Percentiles rank a stretch among this genome's conserved stretches.
phyloP scores from a whole-genome alignment of 1,284 basidiomycete genomes.

The Pseudozyma tsukubaensis region DNA sequence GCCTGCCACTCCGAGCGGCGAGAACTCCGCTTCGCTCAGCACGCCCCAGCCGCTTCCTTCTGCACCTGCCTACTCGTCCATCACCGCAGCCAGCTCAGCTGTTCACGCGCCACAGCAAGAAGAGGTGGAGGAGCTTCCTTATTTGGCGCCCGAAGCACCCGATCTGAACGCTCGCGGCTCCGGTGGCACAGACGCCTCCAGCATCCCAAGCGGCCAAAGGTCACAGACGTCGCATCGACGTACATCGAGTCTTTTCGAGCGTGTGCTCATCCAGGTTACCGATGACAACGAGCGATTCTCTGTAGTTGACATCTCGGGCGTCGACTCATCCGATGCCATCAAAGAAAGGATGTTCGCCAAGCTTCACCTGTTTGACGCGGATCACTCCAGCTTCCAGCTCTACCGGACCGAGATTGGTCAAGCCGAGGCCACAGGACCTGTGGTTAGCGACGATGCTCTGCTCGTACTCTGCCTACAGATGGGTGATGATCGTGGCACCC shows the following conservation, averaged over 20 bases:
- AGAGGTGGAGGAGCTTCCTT: slow-evolving; percentile 40
- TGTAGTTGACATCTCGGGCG: slow-evolving; percentile 66
- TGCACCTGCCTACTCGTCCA: slow-evolving; percentile 27
- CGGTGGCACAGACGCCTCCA: slow-evolving; percentile 12
- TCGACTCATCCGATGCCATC: slow-evolving; percentile 62
- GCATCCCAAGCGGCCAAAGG: slow-evolving; percentile 14
- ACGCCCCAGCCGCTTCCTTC: slow-evolving; percentile 33
- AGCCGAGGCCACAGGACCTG: slow-evolving; percentile 53
- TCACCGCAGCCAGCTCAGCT: background rate
- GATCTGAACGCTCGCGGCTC: background rate
- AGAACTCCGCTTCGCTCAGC: slow-evolving; percentile 16
- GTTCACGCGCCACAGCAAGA: slow-evolving; percentile 13
- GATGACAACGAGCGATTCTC: slow-evolving; percentile 68
- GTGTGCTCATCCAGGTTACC: slow-evolving; percentile 66
- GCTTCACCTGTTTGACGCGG: slow-evolving; percentile 59
- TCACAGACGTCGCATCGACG: slow-evolving; percentile 20
- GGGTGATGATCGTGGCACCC: slow-evolving; percentile 65
- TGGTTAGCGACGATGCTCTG: slow-evolving; percentile 64
- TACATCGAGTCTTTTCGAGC: slow-evolving; percentile 39
- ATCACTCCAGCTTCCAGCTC: slow-evolving; percentile 52
- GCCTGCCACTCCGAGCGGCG: slow-evolving; percentile 25
- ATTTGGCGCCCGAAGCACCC: slow-evolving; percentile 32
- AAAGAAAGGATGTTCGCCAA: slow-evolving; percentile 65
- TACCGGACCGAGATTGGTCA: slow-evolving; percentile 67
- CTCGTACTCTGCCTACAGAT: slow-evolving; percentile 64